Evolutionary conservation across 106 monocot species (phyloP), one percentile per base, ranked within the genome.

Genomic region (Apostasia shenzhenica): DNA sequence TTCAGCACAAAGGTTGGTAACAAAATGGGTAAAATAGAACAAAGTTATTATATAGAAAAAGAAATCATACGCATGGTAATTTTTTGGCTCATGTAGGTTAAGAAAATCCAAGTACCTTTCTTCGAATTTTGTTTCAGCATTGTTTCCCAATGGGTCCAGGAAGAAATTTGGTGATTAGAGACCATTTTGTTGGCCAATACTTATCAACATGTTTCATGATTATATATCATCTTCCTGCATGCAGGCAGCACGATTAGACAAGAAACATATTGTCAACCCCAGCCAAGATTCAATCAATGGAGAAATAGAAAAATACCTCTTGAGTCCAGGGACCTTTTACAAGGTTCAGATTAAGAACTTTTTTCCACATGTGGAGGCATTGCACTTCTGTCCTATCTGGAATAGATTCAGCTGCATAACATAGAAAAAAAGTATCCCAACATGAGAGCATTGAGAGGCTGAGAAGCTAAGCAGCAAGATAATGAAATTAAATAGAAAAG

Each of bases 301-400:
- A 43, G 11, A 57, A 54, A 44, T 52, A 76, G 53, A 14, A 61
- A 5, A 70, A 80, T 62, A 95, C 95, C 95, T 91, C 88, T 61
- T 46, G 73, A 49, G 81, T 84, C 95, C 95, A 91, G 63, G 91
- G 86, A 55, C 95, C 95, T 76, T 95, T 95, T 6, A 88, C 56
- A 71, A 95, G 91, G 48, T 95, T 84, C 7, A 91, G 95, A 80
- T 95, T 95, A 65, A 95, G 91, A 88, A 95, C 95, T 67, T 95
- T 95, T 70, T 95, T 91, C 95, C 95, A 95, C 38, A 88, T 69
- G 82, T 95, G 95, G 41, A 95, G 81, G 57, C 95, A 95, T 78
- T 95, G 95, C 46, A 95, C 95, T 79, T 95, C 95, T 51, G 95
- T 85, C 72, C 95, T 91, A 76, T 83, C 88, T 26, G 80, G 80